phyloP scores from a whole-genome alignment of 1,284 basidiomycete genomes.

The Cryptococcus maquisensis region DNA sequence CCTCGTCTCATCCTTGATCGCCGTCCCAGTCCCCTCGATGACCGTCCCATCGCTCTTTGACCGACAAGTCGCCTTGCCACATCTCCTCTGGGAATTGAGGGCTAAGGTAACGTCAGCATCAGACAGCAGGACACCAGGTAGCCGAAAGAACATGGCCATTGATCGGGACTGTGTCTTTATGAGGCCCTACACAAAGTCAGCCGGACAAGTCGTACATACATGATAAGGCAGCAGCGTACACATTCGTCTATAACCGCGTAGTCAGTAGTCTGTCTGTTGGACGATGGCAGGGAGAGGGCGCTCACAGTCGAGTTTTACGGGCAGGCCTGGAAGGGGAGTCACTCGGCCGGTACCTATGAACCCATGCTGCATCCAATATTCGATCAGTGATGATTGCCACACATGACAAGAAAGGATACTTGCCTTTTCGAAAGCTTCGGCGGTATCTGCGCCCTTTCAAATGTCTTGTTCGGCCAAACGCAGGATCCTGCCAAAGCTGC shows the following conservation, averaged over 20 bases:
- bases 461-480: constrained; percentile 3
- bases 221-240: not conserved
- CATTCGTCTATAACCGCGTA: not conserved
- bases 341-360: too few species aligned
- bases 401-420: not conserved
- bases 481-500: constrained; percentile 1
- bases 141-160: not conserved
- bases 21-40: constrained; percentile 23
- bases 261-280: not conserved
- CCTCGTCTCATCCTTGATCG: constrained; percentile 24
- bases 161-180: too few species aligned
- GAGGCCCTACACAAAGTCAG: too few species aligned
- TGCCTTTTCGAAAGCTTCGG: constrained; percentile 10
- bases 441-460: constrained; percentile 5
- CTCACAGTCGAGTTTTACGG: constrained; percentile 17
- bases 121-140: not conserved
- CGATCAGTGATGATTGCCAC: too few species aligned
- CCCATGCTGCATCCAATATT: not conserved
- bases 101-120: not conserved
- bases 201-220: too few species aligned
- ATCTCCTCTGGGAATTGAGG: constrained; percentile 18
- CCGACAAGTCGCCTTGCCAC: constrained; percentile 4
- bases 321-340: constrained; percentile 8
- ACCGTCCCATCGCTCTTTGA: constrained; percentile 14
- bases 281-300: too few species aligned